These are phyloP conservation scores for Hordeum pubiflorum DNA, from an alignment of 202 grass and related monocot genomes.

Conservation along the genomic window DNA sequence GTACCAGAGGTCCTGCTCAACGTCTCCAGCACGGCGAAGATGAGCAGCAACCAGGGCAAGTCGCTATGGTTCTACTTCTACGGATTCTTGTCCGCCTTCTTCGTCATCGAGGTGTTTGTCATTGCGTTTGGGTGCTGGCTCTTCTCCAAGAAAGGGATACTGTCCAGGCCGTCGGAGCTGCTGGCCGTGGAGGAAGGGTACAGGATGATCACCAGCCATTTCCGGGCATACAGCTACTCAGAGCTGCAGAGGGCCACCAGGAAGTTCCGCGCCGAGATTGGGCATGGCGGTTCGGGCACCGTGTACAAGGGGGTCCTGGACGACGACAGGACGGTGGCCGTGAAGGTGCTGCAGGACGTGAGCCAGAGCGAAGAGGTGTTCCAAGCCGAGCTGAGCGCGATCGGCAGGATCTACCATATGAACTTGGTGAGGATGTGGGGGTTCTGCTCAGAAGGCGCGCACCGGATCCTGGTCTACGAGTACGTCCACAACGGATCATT, in stretches of 20 bases:
- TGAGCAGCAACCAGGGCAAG: background rate
- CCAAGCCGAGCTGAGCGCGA: slow-evolving; percentile 17
- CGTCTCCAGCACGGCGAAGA: background rate
- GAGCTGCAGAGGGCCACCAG: slow-evolving; percentile 43
- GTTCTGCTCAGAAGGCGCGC: slow-evolving; percentile 29
- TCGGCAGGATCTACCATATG: slow-evolving; percentile 53
- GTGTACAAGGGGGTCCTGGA: slow-evolving; percentile 45
- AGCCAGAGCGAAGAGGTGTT: slow-evolving; percentile 9
- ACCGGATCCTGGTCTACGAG: slow-evolving; percentile 33
- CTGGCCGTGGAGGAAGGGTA: slow-evolving; percentile 43
- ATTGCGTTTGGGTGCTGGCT: slow-evolving; percentile 44
- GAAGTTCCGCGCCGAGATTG: slow-evolving; percentile 42
- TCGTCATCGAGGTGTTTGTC: slow-evolving; percentile 40
- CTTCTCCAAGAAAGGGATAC: slow-evolving; percentile 33
- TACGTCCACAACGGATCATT: slow-evolving; percentile 14
- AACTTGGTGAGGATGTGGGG: slow-evolving; percentile 47
- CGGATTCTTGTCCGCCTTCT: slow-evolving; percentile 34
- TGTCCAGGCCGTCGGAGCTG: slow-evolving; percentile 21
- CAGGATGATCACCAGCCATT: slow-evolving; percentile 46
- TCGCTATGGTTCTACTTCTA: slow-evolving; percentile 41
- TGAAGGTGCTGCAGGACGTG: slow-evolving; percentile 10
- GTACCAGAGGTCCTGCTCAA: background rate
- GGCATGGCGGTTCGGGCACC: slow-evolving; percentile 33
- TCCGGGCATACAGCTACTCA: slow-evolving; percentile 37
- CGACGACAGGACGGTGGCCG: background rate